These are phyloP conservation scores for Agrostemma githago DNA, from an alignment of 148 eudicot species.

Conservation along the genomic window DNA sequence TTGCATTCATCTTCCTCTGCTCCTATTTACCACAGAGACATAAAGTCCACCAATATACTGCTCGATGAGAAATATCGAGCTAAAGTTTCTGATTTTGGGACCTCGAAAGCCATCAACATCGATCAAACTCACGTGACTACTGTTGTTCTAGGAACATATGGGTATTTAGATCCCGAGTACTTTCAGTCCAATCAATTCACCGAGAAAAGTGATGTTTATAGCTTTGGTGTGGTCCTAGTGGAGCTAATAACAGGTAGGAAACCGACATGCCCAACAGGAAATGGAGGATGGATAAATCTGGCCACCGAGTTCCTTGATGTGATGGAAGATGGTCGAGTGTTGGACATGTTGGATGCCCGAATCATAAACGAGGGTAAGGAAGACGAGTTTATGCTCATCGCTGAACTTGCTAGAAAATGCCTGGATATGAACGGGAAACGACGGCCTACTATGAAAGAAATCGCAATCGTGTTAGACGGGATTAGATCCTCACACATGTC, in stretches of 20 bases:
- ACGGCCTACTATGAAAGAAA: no score
- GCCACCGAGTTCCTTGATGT: constrained; percentile 4
- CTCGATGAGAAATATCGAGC: not conserved
- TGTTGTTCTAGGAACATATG: constrained; percentile 14
- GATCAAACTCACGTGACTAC: constrained; percentile 15
- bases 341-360: not conserved
- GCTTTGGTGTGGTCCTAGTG: constrained; percentile 14
- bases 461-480: no score
- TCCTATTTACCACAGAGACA: not conserved
- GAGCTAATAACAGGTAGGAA: constrained; percentile 9
- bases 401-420: no score
- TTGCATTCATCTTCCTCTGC: constrained; percentile 2
- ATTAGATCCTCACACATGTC: no score
- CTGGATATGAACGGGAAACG: no score
- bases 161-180: constrained; percentile 6
- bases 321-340: not conserved
- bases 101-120: not conserved
- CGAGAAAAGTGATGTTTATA: not conserved
- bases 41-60: not conserved
- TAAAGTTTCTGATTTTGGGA: not conserved
- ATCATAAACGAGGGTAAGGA: no score
- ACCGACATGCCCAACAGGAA: constrained; percentile 5
- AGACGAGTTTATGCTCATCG: no score
- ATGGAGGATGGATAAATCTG: constrained; percentile 13
- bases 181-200: not conserved